Percentiles rank a stretch among this genome's conserved stretches.
These are phyloP conservation scores for Phytopythium aichiense DNA, from an alignment of 352 stramenopile species.

Conservation along the genomic window DNA sequence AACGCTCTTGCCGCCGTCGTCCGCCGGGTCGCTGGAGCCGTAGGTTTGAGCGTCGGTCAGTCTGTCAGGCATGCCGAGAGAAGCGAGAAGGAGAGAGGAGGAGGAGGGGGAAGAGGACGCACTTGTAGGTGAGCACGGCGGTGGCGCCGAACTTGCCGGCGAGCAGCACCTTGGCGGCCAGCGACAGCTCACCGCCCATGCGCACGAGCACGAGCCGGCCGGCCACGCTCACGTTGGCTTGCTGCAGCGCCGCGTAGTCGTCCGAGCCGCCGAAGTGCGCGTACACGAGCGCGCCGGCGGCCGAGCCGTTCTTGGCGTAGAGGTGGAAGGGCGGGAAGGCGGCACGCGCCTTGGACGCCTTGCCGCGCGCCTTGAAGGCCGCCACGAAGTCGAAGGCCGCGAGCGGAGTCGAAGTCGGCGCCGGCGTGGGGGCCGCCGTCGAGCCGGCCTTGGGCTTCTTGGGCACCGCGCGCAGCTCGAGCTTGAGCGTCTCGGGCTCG, in stretches of 20 bases:
- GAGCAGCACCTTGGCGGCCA: constrained; percentile 68
- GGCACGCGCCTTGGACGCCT: constrained; percentile 20
- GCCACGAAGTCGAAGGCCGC: constrained; percentile 22
- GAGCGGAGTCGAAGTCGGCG: constrained; percentile 11
- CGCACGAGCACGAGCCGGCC: constrained; percentile 60
- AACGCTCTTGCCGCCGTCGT: constrained; percentile 58
- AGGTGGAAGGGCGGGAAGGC: constrained; percentile 67
- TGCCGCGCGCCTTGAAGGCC: constrained; percentile 22
- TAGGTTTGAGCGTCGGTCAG: not conserved
- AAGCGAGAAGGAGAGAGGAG: not conserved
- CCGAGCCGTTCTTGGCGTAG: constrained; percentile 76
- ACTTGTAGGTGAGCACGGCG: constrained; percentile 78
- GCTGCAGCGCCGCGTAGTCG: constrained; percentile 58
- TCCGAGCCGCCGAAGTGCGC: constrained; percentile 64
- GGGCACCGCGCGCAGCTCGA: constrained; percentile 24
- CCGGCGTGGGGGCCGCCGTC: constrained; percentile 25
- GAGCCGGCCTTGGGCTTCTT: constrained; percentile 3
- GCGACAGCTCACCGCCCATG: constrained; percentile 57
- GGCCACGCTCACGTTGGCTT: constrained; percentile 43
- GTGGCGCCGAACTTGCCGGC: constrained; percentile 53
- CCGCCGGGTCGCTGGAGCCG: constrained; percentile 46
- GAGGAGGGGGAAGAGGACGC: constrained; percentile 12
- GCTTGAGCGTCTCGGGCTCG: constrained; percentile 51
- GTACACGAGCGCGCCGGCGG: constrained; percentile 57
- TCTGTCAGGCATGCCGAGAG: not conserved